A percentile compares a stretch with the other conserved stretches of the same genome.
These are phyloP conservation scores for Kentomonas sorsogonicus DNA, from an alignment of 208 protist genomes.

Conservation along the genomic window DNA sequence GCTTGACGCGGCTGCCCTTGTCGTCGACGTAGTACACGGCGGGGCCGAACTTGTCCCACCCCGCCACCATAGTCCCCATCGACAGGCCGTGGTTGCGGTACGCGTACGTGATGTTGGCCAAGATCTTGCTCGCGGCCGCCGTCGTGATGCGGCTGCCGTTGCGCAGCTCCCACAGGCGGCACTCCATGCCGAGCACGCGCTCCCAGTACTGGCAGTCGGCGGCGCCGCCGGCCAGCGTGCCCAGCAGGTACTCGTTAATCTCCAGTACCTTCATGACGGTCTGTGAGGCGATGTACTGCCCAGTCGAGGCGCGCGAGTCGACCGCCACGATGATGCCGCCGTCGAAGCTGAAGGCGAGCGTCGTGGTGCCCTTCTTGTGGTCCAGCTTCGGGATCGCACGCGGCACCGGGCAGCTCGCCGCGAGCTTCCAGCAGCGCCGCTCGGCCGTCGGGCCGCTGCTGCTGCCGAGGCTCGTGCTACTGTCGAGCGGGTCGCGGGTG, in stretches of 20 bases:
- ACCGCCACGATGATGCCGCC: slow-evolving; percentile 98
- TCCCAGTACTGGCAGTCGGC: slow-evolving; percentile 99
- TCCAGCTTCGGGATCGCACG: slow-evolving; percentile 78
- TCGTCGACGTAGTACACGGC: slow-evolving; percentile 99
- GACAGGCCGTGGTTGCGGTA: slow-evolving; percentile 97
- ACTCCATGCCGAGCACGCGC: slow-evolving; percentile 94
- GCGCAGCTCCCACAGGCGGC: slow-evolving; percentile 90
- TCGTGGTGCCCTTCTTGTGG: slow-evolving; percentile 98
- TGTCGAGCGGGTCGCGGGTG: slow-evolving; percentile 74
- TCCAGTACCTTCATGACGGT: slow-evolving; percentile 99
- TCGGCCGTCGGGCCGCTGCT: too few species aligned
- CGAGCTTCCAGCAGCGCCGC: slow-evolving; percentile 77
- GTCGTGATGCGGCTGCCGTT: slow-evolving; percentile 98
- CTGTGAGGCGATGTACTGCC: slow-evolving; percentile 98
- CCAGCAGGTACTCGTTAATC: slow-evolving; percentile 99
- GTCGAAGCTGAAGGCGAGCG: slow-evolving; percentile 97
- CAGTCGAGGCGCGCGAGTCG: slow-evolving; percentile 98
- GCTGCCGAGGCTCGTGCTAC: slow-evolving; percentile 44
- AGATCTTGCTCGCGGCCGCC: slow-evolving; percentile 98
- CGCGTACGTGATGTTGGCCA: slow-evolving; percentile 98
- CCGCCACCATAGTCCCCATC: slow-evolving; percentile 98
- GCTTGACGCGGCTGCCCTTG: slow-evolving; percentile 98
- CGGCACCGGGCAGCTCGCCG: slow-evolving; percentile 70
- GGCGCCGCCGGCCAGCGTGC: slow-evolving; percentile 99
- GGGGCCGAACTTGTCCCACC: slow-evolving; percentile 96